These are phyloP conservation scores for Tolypocladium paradoxum DNA, from an alignment of 2,329 filamentous ascomycete species.

Conservation along the genomic window DNA sequence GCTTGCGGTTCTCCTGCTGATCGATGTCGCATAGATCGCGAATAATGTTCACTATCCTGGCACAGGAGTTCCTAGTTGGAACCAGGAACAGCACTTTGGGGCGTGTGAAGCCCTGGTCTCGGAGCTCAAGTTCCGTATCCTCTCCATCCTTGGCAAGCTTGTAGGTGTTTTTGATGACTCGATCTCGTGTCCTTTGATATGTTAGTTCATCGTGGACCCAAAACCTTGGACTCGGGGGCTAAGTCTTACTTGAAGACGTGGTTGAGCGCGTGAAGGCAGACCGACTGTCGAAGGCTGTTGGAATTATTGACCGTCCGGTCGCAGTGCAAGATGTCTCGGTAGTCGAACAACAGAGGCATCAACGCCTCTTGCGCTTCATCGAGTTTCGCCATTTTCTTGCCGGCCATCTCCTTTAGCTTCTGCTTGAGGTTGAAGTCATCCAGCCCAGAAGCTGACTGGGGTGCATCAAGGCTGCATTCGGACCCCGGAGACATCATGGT, in stretches of 20 bases:
- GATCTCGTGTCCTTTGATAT: constrained; percentile 60
- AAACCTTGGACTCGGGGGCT: neutral
- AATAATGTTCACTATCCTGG: constrained; percentile 67
- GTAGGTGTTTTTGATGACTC: constrained; percentile 85
- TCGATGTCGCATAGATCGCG: constrained; percentile 68
- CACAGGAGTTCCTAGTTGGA: constrained; percentile 79
- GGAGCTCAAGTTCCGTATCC: constrained; percentile 57
- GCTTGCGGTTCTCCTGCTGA: constrained; percentile 88
- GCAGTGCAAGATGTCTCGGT: constrained; percentile 70
- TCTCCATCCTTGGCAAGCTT: constrained; percentile 58
- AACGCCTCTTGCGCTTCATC: constrained; percentile 53
- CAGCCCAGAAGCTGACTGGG: constrained; percentile 24
- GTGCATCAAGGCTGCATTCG: constrained; percentile 19
- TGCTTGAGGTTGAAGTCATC: constrained; percentile 56
- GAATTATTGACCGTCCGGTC: constrained; percentile 61
- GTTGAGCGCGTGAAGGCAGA: constrained; percentile 78
- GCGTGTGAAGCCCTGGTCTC: constrained; percentile 91
- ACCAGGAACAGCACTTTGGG: constrained; percentile 88
- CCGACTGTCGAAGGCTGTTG: constrained; percentile 55
- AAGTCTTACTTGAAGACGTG: constrained; percentile 69
- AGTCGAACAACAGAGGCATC: constrained; percentile 66
- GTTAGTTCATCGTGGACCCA: neutral
- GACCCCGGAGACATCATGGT: constrained; percentile 35
- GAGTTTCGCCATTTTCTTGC: constrained; percentile 45
- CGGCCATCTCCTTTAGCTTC: constrained; percentile 47